These are phyloP conservation scores for Porogramme epimiltina DNA, from an alignment of 1,284 basidiomycete species.

Conservation along the genomic window DNA sequence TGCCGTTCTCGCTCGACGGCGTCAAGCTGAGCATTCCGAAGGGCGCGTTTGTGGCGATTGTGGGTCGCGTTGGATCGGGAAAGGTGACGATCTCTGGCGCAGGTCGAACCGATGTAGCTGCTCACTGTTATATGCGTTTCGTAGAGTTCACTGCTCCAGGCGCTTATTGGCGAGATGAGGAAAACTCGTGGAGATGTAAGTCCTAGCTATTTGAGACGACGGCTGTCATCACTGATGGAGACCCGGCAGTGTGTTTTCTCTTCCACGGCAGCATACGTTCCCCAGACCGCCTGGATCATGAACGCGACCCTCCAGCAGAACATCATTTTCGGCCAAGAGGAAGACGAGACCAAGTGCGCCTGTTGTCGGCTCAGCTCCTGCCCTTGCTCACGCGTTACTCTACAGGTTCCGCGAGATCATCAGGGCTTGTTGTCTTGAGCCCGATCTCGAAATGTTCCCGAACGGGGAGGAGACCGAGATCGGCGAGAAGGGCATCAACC, in stretches of 20 bases:
- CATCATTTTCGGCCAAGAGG: slow-evolving; percentile 63
- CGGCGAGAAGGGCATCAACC: slow-evolving; percentile 81
- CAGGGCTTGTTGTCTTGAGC: slow-evolving; percentile 62
- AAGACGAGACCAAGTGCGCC: slow-evolving; percentile 53
- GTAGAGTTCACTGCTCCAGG: slow-evolving; percentile 67
- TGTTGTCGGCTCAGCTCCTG: slow-evolving; percentile 4
- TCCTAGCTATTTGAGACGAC: slow-evolving; percentile 14
- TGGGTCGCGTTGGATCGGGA: slow-evolving; percentile 74
- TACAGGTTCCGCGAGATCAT: slow-evolving; percentile 55
- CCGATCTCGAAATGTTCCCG: slow-evolving; percentile 68
- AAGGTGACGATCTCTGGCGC: slow-evolving; percentile 52
- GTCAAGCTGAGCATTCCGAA: slow-evolving; percentile 59
- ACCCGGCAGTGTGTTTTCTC: slow-evolving; percentile 55
- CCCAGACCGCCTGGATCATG: slow-evolving; percentile 81
- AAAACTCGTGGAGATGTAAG: slow-evolving; percentile 54
- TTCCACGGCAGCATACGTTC: slow-evolving; percentile 73
- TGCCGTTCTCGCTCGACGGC: slow-evolving; percentile 63
- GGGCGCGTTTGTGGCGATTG: slow-evolving; percentile 71
- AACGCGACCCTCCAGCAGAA: slow-evolving; percentile 73
- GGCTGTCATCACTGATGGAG: too few relatives aligned
- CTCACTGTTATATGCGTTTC: too few relatives aligned
- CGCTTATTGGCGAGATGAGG: slow-evolving; percentile 81
- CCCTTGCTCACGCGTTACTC: too few relatives aligned
- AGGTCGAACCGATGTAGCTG: too few relatives aligned
- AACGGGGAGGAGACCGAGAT: slow-evolving; percentile 77